Conservation (phyloP, 2,329 filamentous ascomycete species). For the Ascochyta clinopodiicola region DNA sequence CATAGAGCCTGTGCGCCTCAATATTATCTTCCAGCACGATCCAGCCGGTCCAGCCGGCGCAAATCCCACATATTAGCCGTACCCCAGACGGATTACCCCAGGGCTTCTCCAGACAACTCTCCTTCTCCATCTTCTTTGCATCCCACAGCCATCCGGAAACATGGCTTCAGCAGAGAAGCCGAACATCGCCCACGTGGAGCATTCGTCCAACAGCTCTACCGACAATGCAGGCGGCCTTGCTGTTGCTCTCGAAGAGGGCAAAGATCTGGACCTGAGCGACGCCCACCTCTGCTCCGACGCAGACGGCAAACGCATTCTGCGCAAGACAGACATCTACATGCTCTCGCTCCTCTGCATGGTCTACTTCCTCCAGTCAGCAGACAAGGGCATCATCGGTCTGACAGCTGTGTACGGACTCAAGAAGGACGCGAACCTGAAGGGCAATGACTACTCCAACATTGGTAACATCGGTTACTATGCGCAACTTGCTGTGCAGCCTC, state of each 20-base stretch:
- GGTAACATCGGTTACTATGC: conserved; percentile 58
- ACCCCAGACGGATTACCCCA: conserved; percentile 19
- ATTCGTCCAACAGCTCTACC: conserved; percentile 17
- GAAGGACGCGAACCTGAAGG: conserved; percentile 44
- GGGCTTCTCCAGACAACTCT: conserved; percentile 7
- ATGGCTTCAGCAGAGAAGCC: conserved; percentile 30
- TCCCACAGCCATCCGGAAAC: background rate
- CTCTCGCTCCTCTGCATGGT: conserved; percentile 34
- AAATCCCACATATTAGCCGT: conserved; percentile 17
- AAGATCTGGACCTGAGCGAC: conserved; percentile 20
- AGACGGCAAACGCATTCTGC: conserved; percentile 32
- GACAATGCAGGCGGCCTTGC: conserved; percentile 12
- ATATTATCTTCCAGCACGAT: conserved; percentile 1
- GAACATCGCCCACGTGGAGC: conserved; percentile 17
- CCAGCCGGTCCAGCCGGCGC: conserved; percentile 7
- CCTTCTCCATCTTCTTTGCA: background rate
- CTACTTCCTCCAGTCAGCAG: conserved; percentile 42
- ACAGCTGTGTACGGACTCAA: conserved; percentile 62
- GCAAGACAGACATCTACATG: conserved; percentile 33
- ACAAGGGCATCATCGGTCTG: conserved; percentile 59
- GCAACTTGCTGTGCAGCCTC: conserved; percentile 60
- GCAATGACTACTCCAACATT: conserved; percentile 56
- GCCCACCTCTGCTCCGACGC: conserved; percentile 28
- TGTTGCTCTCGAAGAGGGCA: conserved; percentile 29
- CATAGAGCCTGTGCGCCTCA: background rate